Base-by-base conservation (phyloP, 1,139 yeast species). In the Pichia sp. region DNA sequence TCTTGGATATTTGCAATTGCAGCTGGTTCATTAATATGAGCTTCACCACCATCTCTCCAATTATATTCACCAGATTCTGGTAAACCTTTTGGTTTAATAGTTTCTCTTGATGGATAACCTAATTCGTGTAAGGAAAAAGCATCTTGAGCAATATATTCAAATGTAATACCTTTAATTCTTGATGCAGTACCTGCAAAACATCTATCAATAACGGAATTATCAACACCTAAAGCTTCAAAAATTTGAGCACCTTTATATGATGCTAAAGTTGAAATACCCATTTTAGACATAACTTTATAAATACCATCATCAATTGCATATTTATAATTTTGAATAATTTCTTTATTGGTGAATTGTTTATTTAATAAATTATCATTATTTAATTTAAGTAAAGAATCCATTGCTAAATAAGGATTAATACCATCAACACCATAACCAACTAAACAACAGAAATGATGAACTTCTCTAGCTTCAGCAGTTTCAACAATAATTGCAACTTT, bases 161-260 rank as follows among this genome's bases (percentile, higher is more conserved):
- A 90, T 31, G 96, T 89, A 51, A 90, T 81, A 76, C 98, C 98
- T 67, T 82, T 85, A 62, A 92, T 90, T 75, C 98, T 82, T 29
- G 97, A 88, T 27, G 97, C 97, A 39, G 98, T 92, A 64, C 97
- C 97, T 39, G 95, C 87, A 69, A 92, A 92, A 71, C 97, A 90
- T 62, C 90, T 76, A 72, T 92, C 97, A 60, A 90, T 87, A 45
- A 92, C 97, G 28, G 95, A 81, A 68, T 89, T 89, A 67, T 92
- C 97, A 55, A 92, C 81, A 70, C 98, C 98, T 56, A 92, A 75
- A 48, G 96, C 96, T 70, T 92, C 98, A 66, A 92, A 92, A 63
- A 92, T 92, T 71, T 92, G 98, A 28, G 98, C 98, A 68, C 97
- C 98, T 71, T 92, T 92, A 72, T 92, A 92, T 28, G 96, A 87